Percentiles rank a stretch among this genome's conserved stretches.
Conservation (phyloP, 176 grass and related monocot species). For the Oryza punctata region DNA sequence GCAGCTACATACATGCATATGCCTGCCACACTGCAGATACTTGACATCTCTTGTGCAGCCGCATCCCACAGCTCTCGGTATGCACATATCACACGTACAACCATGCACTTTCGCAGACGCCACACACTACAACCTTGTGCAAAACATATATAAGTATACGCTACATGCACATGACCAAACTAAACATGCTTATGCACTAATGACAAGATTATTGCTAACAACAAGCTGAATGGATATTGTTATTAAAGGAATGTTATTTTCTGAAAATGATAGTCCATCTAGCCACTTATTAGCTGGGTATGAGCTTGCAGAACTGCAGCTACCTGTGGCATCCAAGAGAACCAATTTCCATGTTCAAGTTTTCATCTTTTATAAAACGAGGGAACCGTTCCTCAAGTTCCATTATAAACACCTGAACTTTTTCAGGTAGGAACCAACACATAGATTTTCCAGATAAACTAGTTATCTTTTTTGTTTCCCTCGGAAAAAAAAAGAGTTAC, state of each 20-base stretch:
- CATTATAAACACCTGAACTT: background rate
- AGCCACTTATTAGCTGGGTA: background rate
- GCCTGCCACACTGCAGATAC: no score
- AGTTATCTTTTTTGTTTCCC: background rate
- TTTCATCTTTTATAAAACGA: background rate
- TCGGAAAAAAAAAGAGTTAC: background rate
- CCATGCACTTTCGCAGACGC: no score
- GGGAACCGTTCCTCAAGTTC: background rate
- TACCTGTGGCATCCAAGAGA: background rate
- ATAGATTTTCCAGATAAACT: background rate
- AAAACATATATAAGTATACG: no score
- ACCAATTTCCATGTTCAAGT: background rate
- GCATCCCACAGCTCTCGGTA: no score
- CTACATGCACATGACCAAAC: no score
- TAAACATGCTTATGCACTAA: no score
- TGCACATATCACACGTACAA: no score
- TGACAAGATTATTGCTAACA: no score
- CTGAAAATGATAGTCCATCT: background rate
- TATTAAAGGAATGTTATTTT: background rate
- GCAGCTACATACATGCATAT: no score
- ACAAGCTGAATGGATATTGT: background rate
- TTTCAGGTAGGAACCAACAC: background rate
- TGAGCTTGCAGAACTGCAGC: background rate
- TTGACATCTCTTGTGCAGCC: no score
- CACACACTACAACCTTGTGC: no score